Evolutionary conservation across 164 flowering plant species (phyloP), one percentile per base, ranked within the genome.

Genomic region (Brasenia schreberi): DNA sequence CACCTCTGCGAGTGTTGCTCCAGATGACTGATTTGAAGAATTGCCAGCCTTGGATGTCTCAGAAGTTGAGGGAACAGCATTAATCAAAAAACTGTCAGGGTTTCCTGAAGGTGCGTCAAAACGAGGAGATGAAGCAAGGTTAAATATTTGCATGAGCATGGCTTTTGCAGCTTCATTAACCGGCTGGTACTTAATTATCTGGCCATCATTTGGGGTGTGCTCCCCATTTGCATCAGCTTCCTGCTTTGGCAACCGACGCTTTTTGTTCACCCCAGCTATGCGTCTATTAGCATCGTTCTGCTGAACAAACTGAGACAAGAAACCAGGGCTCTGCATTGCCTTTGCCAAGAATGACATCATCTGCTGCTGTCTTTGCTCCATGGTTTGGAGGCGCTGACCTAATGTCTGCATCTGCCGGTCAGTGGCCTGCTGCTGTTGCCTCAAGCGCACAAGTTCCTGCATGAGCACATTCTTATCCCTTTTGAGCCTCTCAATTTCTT

Each of bases 291-390:
- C 72, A 23, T 61, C 71, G 44, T 69, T 65, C 42, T 62, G 71
- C 10, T 75, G 78, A 23, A 80, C 43, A 5, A 82, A 63, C 58
- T 87, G 85, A 68, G 81, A 82, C 33, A 86, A 5, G 60, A 86
- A 84, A 1, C 72, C 5, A 4, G 87, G 90, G 58, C 74, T 85
- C 6, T 76, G 78, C 27, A 90, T 70, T 1, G 81, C 87, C 72
- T 72, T 88, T 3, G 87, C 89, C 16, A 92, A 80, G 73, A 92
- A 92, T 7, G 70, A 43, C 87, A 87, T 82, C 70, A 86, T 84
- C 66, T 84, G 83, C 65, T 78, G 81, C 33, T 90, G 96, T 66
- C 81, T 84, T 66, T n/a, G 75, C 70, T 85, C 96, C 0, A 83
- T 81, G 42, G 53, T 63, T 56, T 33, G 71, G 19, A 90, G 19